phyloP scores from a whole-genome alignment of 352 stramenopile species.

The Phytophthora sansomeana region DNA sequence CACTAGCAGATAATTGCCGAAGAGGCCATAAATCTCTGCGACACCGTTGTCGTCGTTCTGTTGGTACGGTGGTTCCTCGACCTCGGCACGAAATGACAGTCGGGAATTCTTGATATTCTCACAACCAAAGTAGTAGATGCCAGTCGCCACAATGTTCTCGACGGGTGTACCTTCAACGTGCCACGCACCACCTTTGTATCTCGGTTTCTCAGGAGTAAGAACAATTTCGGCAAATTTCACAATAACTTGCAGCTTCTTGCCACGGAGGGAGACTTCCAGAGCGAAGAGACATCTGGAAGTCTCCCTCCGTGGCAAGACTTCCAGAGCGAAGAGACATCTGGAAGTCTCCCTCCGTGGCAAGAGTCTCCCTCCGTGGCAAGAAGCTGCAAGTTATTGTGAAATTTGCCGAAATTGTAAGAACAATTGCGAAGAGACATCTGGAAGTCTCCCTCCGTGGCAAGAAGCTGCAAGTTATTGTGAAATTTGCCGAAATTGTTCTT shows the following conservation, averaged over 20 bases:
- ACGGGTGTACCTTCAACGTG: constrained; percentile 55
- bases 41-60: constrained; percentile 42
- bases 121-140: constrained; percentile 59
- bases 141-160: constrained; percentile 55
- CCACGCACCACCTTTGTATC: constrained; percentile 52
- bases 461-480: constrained; percentile 57
- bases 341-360: too few species aligned
- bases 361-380: constrained; percentile 34
- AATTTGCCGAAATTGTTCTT: constrained; percentile 58
- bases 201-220: constrained; percentile 48
- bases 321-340: background rate
- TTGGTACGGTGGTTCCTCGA: constrained; percentile 39
- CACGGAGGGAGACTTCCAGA: constrained; percentile 24
- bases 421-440: background rate
- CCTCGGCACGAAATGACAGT: constrained; percentile 44
- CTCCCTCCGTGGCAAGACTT: too few species aligned
- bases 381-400: constrained; percentile 61
- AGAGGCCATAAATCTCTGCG: constrained; percentile 37
- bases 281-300: background rate
- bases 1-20: constrained; percentile 26
- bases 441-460: constrained; percentile 32
- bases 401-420: too few species aligned
- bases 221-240: constrained; percentile 63
- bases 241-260: constrained; percentile 49
- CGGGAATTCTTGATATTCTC: constrained; percentile 56